Evolutionary conservation across 257 asterid species (phyloP).

Genomic region (Nicotiana obtusifolia): DNA sequence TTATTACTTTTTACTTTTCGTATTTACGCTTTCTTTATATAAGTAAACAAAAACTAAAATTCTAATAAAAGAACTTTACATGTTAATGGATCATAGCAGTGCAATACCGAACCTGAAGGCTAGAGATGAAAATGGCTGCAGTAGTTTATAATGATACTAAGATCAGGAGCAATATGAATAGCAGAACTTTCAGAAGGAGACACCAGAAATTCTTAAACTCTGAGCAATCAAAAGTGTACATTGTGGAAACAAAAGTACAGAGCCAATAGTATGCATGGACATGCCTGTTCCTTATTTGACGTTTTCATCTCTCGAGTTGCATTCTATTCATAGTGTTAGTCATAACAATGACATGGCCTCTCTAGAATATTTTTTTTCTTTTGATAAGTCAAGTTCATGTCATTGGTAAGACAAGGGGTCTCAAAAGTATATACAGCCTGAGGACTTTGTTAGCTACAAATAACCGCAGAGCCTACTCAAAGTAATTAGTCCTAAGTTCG

Average conservation of each 20-base stretch:
- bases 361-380: not conserved
- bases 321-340: not conserved
- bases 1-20: not conserved
- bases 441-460: not conserved
- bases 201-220: not conserved
- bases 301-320: not conserved
- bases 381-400: not conserved
- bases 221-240: not conserved
- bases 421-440: not conserved
- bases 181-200: not conserved
- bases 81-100: slow-evolving; percentile 3
- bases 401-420: not conserved
- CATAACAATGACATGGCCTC: slow-evolving; percentile 6
- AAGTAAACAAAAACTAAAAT: not conserved
- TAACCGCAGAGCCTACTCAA: not conserved
- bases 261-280: not conserved
- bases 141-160: not conserved
- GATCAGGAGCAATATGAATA: not conserved
- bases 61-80: not conserved
- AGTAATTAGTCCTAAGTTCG: not conserved
- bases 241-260: not conserved
- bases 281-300: not conserved
- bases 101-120: not conserved
- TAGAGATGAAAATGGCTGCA: not conserved
- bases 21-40: not conserved